Base-by-base conservation (phyloP, 371 early-diverging fungal genomes). In the Mortierella polycephala region DNA sequence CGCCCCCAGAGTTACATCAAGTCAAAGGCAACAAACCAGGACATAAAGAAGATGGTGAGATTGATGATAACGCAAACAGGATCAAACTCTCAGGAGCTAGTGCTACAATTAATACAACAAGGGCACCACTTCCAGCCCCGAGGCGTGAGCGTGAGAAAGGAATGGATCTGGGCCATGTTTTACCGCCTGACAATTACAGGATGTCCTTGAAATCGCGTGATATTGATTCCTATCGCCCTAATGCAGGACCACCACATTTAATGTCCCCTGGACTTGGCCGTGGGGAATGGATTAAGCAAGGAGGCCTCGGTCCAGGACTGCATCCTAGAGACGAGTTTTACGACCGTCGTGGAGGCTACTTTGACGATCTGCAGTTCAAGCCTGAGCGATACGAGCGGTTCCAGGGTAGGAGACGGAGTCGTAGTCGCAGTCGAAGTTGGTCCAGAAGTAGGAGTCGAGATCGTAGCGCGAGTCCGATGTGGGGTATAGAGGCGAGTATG, bases 381-480 rank as follows among this genome's bases (percentile, higher is more conserved):
- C 50, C 64, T 40, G 77, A 71, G 13, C 72, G 71, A 18, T 77
- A 68, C 37, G 77, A 77, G 2, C 71, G 71, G 5, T 71, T 68
- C 30, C 65, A 62, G 5, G 61, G 64, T 3, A 59, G 77, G 41
- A 67, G 77, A 41, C 60, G 77, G 18, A 76, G 62, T 74, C 71
- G 81, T 42, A 84, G 70, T 68, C 74, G 71, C 44, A 82, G 83
- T 39, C 73, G 87, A 23, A 83, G 81, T 47, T 75, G 81, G 61
- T 75, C 75, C 23, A 64, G 84, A n/a, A 74, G 81, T 50, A 81
- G 85, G 20, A 84, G 86, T 72, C 69, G 82, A 23, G 81, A 74
- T 37, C 83, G 85, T 37, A 87, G 84, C 50, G 76, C 81, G 9
- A 84, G 86, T 40, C 76, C 79, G 21, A 61, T 71, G 39, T 83